These are phyloP conservation scores for Gracilaria caudata DNA, from an alignment of 23 red algal species.

Conservation along the genomic window DNA sequence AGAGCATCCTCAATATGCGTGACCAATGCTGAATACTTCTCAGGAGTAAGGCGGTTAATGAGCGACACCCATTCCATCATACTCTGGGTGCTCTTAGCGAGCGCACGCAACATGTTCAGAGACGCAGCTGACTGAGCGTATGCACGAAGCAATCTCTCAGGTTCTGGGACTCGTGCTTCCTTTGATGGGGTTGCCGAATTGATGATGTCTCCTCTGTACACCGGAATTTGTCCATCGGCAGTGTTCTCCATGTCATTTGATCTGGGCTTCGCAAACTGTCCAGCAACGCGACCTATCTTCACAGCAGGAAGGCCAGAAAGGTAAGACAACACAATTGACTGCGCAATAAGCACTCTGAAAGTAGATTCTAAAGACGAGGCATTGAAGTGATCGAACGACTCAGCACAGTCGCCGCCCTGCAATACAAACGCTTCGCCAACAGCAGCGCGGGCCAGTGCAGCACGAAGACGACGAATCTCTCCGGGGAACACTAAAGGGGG, in stretches of 20 bases:
- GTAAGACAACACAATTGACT: constrained; percentile 77
- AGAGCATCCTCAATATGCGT: constrained; percentile 84
- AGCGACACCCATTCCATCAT: constrained; percentile 77
- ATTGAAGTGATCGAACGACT: constrained; percentile 85
- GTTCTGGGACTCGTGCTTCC: constrained; percentile 74
- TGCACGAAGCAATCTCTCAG: constrained; percentile 70
- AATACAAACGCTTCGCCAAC: constrained; percentile 83
- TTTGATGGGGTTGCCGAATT: constrained; percentile 49
- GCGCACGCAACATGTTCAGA: constrained; percentile 77
- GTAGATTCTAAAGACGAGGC: constrained; percentile 46
- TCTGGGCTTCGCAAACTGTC: constrained; percentile 93
- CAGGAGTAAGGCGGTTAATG: constrained; percentile 43
- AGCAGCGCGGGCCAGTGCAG: constrained; percentile 54
- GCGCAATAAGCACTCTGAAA: constrained; percentile 77
- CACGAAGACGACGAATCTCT: constrained; percentile 63
- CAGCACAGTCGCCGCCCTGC: constrained; percentile 87
- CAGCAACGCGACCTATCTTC: constrained; percentile 86
- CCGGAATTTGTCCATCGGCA: constrained; percentile 65
- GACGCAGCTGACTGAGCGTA: constrained; percentile 77
- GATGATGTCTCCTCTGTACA: constrained; percentile 86
- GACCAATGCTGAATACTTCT: constrained; percentile 47
- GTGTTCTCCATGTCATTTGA: constrained; percentile 59
- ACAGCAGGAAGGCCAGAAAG: constrained; percentile 74
- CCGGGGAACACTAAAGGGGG: constrained; percentile 82
- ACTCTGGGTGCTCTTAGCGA: constrained; percentile 62